Conservation (phyloP, 108 stramenopile species). For the Skeletonema costatum region DNA sequence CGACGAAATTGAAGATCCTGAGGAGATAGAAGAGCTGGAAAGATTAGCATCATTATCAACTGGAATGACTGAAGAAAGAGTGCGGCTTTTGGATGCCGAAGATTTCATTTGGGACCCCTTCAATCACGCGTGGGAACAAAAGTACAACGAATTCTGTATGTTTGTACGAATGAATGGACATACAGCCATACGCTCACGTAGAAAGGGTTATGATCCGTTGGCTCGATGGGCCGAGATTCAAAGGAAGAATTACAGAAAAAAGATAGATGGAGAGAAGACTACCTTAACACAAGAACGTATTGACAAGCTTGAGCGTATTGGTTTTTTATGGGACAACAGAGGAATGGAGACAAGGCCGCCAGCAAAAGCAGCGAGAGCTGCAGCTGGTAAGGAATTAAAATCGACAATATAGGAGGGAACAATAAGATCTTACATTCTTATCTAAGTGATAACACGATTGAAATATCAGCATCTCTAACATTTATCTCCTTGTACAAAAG, state of each 20-base stretch:
- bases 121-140: slow-evolving; percentile 33
- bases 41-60: slow-evolving; percentile 15
- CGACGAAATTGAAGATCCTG: slow-evolving; percentile 4
- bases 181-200: slow-evolving; percentile 11
- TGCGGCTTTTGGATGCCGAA: slow-evolving; percentile 38
- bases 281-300: slow-evolving; percentile 74
- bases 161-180: slow-evolving; percentile 39
- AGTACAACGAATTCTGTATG: slow-evolving; percentile 37
- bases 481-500: no score
- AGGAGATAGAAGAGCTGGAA: slow-evolving; percentile 13
- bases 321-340: slow-evolving; percentile 61
- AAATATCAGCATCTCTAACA: no score
- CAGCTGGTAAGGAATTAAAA: neutral
- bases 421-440: neutral
- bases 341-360: neutral
- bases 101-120: slow-evolving; percentile 47
- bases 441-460: no score
- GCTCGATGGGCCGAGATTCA: slow-evolving; percentile 79
- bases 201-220: slow-evolving; percentile 40
- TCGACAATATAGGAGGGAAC: neutral
- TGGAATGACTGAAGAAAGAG: slow-evolving; percentile 47
- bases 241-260: slow-evolving; percentile 56
- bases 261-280: slow-evolving; percentile 61
- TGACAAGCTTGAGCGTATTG: slow-evolving; percentile 65
- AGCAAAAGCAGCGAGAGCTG: neutral